Conservation (phyloP, 2,329 filamentous ascomycete species). For the Talaromyces funiculosus region DNA sequence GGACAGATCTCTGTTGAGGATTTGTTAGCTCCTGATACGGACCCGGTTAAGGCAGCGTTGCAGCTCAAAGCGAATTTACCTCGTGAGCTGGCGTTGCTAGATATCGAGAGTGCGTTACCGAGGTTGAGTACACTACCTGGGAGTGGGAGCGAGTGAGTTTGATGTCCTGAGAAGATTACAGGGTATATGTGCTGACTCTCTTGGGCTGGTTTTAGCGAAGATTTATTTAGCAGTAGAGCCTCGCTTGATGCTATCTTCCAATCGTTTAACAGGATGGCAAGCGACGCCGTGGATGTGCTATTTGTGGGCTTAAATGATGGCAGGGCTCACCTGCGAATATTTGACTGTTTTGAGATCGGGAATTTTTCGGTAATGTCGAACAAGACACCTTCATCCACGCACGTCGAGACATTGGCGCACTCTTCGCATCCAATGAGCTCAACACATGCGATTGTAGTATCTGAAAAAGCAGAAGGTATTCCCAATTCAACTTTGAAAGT, state of each 20-base stretch:
- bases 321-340: conserved; percentile 70
- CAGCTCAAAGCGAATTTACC: conserved; percentile 56
- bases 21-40: conserved; percentile 34
- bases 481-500: conserved; percentile 43
- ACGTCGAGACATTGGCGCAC: conserved; percentile 51
- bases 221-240: conserved; percentile 63
- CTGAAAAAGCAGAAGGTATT: conserved; percentile 21
- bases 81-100: conserved; percentile 65
- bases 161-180: not conserved
- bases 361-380: conserved; percentile 26
- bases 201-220: conserved; percentile 35
- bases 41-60: conserved; percentile 31
- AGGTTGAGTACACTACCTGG: conserved; percentile 67
- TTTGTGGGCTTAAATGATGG: conserved; percentile 67
- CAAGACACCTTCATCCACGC: conserved; percentile 27
- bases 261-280: conserved; percentile 56
- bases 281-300: conserved; percentile 73
- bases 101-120: conserved; percentile 69
- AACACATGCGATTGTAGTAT: conserved; percentile 67
- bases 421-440: conserved; percentile 67
- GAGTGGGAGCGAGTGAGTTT: conserved; percentile 54
- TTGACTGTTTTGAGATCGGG: conserved; percentile 78
- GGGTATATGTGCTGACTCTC: not conserved
- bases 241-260: conserved; percentile 67
- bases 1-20: conserved; percentile 38